These are phyloP conservation scores for Crucibulum parvulum DNA, from an alignment of 1,284 basidiomycete species.

Conservation along the genomic window DNA sequence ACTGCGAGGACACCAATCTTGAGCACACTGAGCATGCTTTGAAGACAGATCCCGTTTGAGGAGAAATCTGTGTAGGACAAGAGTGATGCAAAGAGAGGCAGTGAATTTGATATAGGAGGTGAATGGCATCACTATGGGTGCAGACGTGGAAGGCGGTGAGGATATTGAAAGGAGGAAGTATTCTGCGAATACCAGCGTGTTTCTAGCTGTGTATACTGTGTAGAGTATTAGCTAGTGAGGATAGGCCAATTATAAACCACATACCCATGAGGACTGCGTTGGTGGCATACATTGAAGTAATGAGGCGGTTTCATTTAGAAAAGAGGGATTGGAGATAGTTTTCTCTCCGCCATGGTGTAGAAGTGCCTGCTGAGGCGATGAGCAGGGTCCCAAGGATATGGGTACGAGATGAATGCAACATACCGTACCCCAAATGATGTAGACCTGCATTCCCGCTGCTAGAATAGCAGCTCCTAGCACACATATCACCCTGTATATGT, in stretches of 20 bases:
- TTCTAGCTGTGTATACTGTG: neutral
- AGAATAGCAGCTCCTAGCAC: constrained; percentile 20
- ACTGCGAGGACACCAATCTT: neutral
- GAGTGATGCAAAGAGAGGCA: neutral
- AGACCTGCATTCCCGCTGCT: constrained; percentile 24
- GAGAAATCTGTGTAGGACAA: neutral
- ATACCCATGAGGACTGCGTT: constrained; percentile 19
- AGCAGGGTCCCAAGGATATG: neutral
- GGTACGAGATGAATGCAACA: neutral
- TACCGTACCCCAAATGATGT: constrained; percentile 24
- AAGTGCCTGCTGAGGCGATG: constrained; percentile 16
- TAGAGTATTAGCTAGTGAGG: neutral
- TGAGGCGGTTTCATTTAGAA: constrained; percentile 17
- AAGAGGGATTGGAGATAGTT: constrained; percentile 26
- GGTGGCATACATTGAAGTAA: constrained; percentile 21
- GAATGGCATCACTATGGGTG: neutral
- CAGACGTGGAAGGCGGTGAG: neutral
- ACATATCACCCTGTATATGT: constrained; percentile 17
- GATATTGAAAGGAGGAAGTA: neutral
- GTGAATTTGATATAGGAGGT: neutral
- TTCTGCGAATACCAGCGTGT: constrained; percentile 1
- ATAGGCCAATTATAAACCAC: neutral
- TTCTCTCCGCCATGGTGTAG: constrained; percentile 23
- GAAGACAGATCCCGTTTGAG: neutral
- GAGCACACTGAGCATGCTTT: neutral